These are phyloP conservation scores for Elaeagnus macrophylla DNA, from an alignment of 306 rosid genomes.

Conservation along the genomic window DNA sequence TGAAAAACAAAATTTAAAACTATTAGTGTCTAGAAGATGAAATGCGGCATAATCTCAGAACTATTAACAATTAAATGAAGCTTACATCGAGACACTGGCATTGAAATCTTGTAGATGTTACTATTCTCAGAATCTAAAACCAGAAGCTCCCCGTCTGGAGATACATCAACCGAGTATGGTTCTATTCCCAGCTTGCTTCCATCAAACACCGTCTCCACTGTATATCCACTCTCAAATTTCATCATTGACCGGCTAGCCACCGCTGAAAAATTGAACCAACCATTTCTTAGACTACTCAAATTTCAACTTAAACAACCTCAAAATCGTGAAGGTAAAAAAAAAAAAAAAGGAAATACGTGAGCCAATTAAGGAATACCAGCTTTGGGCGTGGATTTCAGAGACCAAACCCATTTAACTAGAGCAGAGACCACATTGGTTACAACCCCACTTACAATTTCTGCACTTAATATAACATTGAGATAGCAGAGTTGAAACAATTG, in stretches of 20 bases:
- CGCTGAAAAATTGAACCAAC: constrained; percentile 35
- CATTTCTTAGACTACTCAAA: constrained; percentile 1
- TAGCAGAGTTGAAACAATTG: constrained; percentile 3
- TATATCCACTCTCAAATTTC: constrained; percentile 88
- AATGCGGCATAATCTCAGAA: neutral
- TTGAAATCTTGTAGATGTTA: constrained; percentile 71
- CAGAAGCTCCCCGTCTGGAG: constrained; percentile 69
- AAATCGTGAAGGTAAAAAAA: too few species aligned
- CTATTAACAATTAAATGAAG: constrained; percentile 6
- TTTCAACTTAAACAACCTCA: constrained; percentile 10
- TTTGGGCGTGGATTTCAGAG: constrained; percentile 64
- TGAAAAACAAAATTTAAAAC: too few species aligned
- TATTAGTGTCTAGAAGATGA: neutral
- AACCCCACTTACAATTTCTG: constrained; percentile 73
- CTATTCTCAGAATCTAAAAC: constrained; percentile 89
- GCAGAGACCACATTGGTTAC: constrained; percentile 80
- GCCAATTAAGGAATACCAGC: constrained; percentile 32
- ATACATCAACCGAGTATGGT: constrained; percentile 62
- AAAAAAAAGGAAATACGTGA: neutral
- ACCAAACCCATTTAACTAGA: constrained; percentile 80
- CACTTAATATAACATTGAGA: constrained; percentile 19
- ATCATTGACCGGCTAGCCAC: constrained; percentile 68
- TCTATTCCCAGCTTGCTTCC: constrained; percentile 92
- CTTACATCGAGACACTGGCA: constrained; percentile 71
- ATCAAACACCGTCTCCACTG: constrained; percentile 85